Evolutionary conservation across 1,284 basidiomycete species (phyloP), one percentile per base, ranked within the genome.

Genomic region (Sporisorium iseilematis-ciliati): DNA sequence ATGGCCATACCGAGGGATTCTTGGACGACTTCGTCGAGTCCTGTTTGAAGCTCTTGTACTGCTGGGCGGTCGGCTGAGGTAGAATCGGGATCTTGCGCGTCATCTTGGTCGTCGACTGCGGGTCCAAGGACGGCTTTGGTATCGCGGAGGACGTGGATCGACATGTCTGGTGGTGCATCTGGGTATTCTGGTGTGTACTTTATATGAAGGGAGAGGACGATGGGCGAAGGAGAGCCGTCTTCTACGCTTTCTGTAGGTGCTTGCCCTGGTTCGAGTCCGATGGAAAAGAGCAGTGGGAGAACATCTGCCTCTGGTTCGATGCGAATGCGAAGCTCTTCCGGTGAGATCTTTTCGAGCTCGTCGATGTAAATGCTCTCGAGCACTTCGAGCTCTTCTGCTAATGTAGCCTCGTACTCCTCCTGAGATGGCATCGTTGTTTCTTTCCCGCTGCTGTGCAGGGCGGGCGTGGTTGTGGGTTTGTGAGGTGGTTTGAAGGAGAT

Each of bases 1-100:
- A 98, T 97, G 2, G 96, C 94, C 92, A 97, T 96, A 41, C 95
- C 95, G 25, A 94, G 84, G 78, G 93, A 95, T 82, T 97, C 95
- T 82, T 92, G 90, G 29, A 92, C 95, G 78, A 92, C 89, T 61
- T 86, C 87, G 65, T 87, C 87, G 67, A 95, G 87, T 43, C 91
- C 90, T 25, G 87, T 7, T 48, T 69, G 72, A 6, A 75, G 63
- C 35, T 74, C 65, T 31, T 41, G 21, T 41, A 74, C 57, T 26
- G 59, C 59, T 38, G 63, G 59, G 12, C 69, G 58, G 12, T 62
- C 56, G 4, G 51, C 46, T 2, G 43, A 18, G 7, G 20, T 29
- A 5, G 50, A 26, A 16, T 70, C 57, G 26, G 45, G 18, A 1
- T 46, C 48, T 4, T 38, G 49, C 1, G 54, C 46, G 0, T 75